A percentile compares a stretch with the other conserved stretches of the same genome.
Conservation (phyloP, 495 filamentous ascomycete genomes). For the Trichoderma virens region DNA sequence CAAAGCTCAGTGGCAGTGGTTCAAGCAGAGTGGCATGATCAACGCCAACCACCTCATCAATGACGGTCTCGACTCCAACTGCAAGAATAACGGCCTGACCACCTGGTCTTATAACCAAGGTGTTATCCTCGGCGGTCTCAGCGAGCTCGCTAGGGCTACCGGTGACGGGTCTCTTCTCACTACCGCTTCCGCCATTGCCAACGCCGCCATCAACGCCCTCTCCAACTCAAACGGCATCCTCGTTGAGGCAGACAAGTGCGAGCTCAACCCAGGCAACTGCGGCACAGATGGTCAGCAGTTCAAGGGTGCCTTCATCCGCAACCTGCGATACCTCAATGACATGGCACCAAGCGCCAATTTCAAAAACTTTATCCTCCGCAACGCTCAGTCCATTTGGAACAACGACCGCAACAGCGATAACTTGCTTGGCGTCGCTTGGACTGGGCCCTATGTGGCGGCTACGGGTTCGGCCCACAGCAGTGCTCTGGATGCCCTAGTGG, state of each 20-base stretch:
- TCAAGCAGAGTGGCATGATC: slow-evolving; percentile 56
- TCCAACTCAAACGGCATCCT: slow-evolving; percentile 52
- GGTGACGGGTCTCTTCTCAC: slow-evolving; percentile 44
- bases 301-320: slow-evolving; percentile 74
- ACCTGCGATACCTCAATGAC: slow-evolving; percentile 50
- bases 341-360: slow-evolving; percentile 44
- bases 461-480: slow-evolving; percentile 51
- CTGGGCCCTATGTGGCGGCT: slow-evolving; percentile 47
- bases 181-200: slow-evolving; percentile 56
- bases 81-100: slow-evolving; percentile 55
- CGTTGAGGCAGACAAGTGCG: slow-evolving; percentile 50
- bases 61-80: slow-evolving; percentile 56
- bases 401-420: slow-evolving; percentile 46
- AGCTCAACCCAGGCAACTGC: slow-evolving; percentile 42
- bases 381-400: slow-evolving; percentile 60
- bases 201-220: slow-evolving; percentile 50
- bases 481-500: slow-evolving; percentile 62
- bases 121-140: slow-evolving; percentile 63
- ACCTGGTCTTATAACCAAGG: slow-evolving; percentile 80
- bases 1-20: slow-evolving; percentile 58
- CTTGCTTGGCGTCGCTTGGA: slow-evolving; percentile 51
- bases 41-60: slow-evolving; percentile 59
- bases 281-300: slow-evolving; percentile 60
- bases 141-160: slow-evolving; percentile 54
- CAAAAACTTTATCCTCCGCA: slow-evolving; percentile 47